phyloP scores from a whole-genome alignment of 495 filamentous ascomycete genomes.

The Astrothelium macrocarpum region DNA sequence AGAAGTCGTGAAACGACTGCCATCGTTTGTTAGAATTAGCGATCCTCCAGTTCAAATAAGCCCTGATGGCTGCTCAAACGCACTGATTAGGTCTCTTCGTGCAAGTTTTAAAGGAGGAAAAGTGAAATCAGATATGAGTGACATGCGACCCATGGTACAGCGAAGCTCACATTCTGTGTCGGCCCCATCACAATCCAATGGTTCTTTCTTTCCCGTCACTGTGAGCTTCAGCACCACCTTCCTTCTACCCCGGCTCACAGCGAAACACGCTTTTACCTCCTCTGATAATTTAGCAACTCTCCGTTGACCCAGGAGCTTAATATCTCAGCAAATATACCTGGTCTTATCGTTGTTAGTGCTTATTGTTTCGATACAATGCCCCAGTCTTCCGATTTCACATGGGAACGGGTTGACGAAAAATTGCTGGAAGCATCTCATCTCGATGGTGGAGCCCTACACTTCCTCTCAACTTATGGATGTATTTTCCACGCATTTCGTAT shows the following conservation, averaged over 20 bases:
- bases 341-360: background rate
- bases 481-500: background rate
- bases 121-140: too few species aligned
- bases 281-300: too few species aligned
- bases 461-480: background rate
- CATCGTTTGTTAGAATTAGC: background rate
- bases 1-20: background rate
- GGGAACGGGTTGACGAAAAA: background rate
- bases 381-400: background rate
- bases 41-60: background rate
- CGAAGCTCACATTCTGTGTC: too few species aligned
- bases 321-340: too few species aligned
- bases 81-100: background rate
- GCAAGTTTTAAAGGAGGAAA: background rate
- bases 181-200: background rate
- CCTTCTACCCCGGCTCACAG: too few species aligned
- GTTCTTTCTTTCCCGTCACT: too few species aligned
- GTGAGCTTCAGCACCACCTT: too few species aligned
- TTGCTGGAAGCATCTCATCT: background rate
- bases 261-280: too few species aligned
- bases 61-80: background rate
- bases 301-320: background rate
- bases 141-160: too few species aligned
- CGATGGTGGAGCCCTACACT: background rate
- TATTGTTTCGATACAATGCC: background rate